phyloP scores from a whole-genome alignment of 2,329 filamentous ascomycete species.

The Xylariaceae sp. region DNA sequence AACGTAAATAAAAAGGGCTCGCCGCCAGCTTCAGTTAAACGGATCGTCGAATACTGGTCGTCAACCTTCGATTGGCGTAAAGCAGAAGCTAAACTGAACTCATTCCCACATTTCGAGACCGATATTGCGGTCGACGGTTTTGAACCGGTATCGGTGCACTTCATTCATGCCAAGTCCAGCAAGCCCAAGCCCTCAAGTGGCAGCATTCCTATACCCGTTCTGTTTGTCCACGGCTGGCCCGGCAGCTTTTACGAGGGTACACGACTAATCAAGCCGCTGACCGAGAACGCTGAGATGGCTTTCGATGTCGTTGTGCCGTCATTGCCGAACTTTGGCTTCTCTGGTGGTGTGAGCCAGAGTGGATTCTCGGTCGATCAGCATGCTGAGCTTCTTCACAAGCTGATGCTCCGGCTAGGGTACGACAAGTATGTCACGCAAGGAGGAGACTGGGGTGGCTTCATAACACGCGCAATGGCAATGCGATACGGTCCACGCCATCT shows the following conservation, averaged over 20 bases:
- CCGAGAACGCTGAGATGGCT: background rate
- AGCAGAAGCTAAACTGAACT: constrained; percentile 55
- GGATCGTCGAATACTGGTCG: constrained; percentile 44
- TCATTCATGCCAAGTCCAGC: constrained; percentile 43
- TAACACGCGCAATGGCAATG: constrained; percentile 1
- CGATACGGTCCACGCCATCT: constrained; percentile 4
- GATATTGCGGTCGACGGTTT: constrained; percentile 53
- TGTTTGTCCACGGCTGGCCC: constrained; percentile 11
- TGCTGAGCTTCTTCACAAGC: constrained; percentile 9
- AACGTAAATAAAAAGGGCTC: constrained; percentile 28
- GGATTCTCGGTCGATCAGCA: constrained; percentile 7
- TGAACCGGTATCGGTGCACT: constrained; percentile 58
- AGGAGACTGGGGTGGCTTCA: constrained; percentile 4
- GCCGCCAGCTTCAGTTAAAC: constrained; percentile 30
- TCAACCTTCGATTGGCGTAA: constrained; percentile 50
- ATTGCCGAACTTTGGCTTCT: constrained; percentile 10
- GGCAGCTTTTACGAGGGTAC: constrained; percentile 5
- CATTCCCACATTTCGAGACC: constrained; percentile 54
- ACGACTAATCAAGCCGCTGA: background rate
- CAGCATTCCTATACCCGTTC: constrained; percentile 1
- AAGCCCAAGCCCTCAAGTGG: constrained; percentile 39
- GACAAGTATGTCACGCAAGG: constrained; percentile 9
- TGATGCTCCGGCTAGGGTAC: constrained; percentile 8
- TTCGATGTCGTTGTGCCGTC: constrained; percentile 8
- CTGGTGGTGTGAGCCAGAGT: background rate